phyloP scores from a whole-genome alignment of 176 grass and related monocot genomes.

The Zoysia japonica region DNA sequence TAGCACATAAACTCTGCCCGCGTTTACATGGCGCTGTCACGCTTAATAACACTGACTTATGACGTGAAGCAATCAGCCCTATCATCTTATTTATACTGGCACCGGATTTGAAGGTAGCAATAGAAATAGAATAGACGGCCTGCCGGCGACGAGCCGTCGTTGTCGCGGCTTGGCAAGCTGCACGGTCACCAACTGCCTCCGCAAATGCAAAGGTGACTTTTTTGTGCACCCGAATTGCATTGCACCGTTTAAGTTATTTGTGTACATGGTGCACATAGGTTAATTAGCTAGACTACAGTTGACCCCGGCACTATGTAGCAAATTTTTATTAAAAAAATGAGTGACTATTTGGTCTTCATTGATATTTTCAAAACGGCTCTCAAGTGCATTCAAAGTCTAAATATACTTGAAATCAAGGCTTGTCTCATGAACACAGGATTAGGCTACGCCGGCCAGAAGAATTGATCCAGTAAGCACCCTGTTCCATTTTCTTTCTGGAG shows the following conservation, averaged over 20 bases:
- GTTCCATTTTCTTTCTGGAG: background rate
- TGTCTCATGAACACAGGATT: background rate
- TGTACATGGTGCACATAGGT: too few species aligned
- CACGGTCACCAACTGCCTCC: constrained; percentile 14
- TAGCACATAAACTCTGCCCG: constrained; percentile 23
- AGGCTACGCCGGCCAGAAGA: background rate
- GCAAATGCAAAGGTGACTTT: background rate
- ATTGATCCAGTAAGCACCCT: background rate
- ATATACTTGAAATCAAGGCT: background rate
- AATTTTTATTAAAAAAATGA: background rate
- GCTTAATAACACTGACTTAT: constrained; percentile 41
- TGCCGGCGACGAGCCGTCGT: constrained; percentile 25
- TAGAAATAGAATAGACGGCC: background rate
- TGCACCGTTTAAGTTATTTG: background rate
- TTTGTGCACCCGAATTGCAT: too few species aligned
- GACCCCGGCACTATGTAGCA: too few species aligned
- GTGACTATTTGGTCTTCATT: background rate
- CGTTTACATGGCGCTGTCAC: constrained; percentile 9
- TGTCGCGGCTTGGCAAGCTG: background rate
- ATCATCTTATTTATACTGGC: constrained; percentile 7
- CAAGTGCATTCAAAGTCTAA: background rate
- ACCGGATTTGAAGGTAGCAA: constrained; percentile 6
- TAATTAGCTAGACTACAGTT: too few species aligned
- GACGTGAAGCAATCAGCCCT: constrained; percentile 6
- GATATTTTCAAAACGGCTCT: background rate